Evolutionary conservation across 2,329 filamentous ascomycete species (phyloP).

Genomic region (Epichloe glyceriae): DNA sequence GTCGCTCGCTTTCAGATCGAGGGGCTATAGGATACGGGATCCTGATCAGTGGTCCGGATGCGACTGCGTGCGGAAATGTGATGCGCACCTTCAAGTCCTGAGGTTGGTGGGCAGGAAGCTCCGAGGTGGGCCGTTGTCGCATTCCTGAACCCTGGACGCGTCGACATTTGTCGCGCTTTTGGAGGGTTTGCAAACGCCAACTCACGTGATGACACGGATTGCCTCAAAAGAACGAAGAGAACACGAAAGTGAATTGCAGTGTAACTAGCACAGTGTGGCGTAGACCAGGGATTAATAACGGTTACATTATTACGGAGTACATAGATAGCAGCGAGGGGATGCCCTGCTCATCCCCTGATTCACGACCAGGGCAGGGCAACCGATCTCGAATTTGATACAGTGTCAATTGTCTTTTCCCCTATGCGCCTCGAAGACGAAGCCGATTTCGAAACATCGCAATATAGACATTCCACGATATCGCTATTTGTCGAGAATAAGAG

Average conservation of each 20-base stretch:
- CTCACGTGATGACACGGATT: conserved; percentile 1
- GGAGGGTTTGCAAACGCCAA: not conserved
- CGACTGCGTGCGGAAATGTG: not conserved
- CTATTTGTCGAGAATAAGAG: not conserved
- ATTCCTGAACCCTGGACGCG: not conserved
- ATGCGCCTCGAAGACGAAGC: not conserved
- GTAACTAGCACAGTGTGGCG: not conserved
- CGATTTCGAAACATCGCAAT: not conserved
- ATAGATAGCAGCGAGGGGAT: not conserved
- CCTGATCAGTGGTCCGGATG: not conserved
- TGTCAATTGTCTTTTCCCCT: not conserved
- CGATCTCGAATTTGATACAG: not conserved
- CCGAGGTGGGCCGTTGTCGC: not conserved
- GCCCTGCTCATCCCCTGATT: conserved; percentile 1
- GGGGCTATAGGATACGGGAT: not conserved
- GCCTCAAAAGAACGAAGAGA: too few species aligned
- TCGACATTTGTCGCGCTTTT: not conserved
- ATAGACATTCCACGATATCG: not conserved
- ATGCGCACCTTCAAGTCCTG: not conserved
- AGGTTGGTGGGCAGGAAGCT: not conserved
- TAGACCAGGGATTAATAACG: not conserved
- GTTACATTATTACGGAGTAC: not conserved
- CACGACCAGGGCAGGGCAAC: not conserved
- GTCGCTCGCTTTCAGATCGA: not conserved
- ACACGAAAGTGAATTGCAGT: too few species aligned